Evolutionary conservation across 2,329 filamentous ascomycete genomes (phyloP), one percentile per base, ranked within the genome.

Genomic region (Ilyonectria destructans): DNA sequence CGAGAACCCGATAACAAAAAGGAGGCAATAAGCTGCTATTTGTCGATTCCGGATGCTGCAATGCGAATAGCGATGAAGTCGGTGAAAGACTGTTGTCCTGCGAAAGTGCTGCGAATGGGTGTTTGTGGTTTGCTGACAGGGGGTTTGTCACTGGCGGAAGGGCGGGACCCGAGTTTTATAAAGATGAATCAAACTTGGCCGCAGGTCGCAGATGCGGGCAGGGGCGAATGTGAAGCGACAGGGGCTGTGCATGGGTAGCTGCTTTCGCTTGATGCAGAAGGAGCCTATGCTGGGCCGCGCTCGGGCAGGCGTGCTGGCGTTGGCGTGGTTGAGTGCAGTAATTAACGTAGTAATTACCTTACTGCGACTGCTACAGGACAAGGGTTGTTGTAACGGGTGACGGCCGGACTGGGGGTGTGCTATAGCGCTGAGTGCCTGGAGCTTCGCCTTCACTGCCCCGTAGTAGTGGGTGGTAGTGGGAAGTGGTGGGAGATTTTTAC

Each of bases 141-240:
- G 51, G 45, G 45, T 52, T 23, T 45, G 46, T 29, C 57, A 40
- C 33, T 51, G 58, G 49, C 58, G 45, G 46, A 29, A 60, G 45
- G 19, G 58, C 58, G 29, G 46, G 31, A 29, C 23, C 46, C 33
- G 46, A 19, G 45, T 52, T 48, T 52, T 48, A 60, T 52, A 54
- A 46, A 33, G 49, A 33, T 35, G 48, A 54, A 54, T 54, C n/a
- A 35, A 43, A n/a, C 40, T 35, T 31, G 13, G 26, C 15, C 26
- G 23, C 10, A 17, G 31, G 31, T 43, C 40, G 15, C 15, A 43
- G 40, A 17, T 33, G 31, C 15, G 15, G 13, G n/a, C 40, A 43
- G 40, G 40, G 40, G 15, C n/a, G 40, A 8, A 4, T 8, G 17
- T 17, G 40, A 43, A n/a, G 15, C 3, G 40, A n/a, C 40, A n/a